phyloP scores from a whole-genome alignment of 2,329 filamentous ascomycete genomes.

The Botryotinia convoluta region DNA sequence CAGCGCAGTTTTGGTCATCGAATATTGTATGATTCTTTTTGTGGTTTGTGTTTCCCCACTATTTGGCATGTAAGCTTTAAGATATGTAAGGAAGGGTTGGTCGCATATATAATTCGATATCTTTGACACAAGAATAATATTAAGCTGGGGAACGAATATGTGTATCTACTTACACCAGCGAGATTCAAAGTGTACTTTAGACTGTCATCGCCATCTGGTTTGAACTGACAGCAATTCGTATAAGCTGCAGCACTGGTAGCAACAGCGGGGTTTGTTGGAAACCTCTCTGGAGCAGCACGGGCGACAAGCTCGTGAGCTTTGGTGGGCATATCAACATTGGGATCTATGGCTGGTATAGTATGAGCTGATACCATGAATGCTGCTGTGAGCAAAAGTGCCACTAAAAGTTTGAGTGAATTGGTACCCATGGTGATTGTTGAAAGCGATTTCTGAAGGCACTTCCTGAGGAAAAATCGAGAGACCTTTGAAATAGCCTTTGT shows the following conservation, averaged over 20 bases:
- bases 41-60: background rate
- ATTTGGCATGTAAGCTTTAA: background rate
- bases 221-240: background rate
- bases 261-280: background rate
- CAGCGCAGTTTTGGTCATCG: background rate
- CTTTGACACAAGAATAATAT: background rate
- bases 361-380: background rate
- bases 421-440: background rate
- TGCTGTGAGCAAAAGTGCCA: background rate
- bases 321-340: background rate
- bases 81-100: background rate
- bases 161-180: background rate
- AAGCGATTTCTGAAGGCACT: background rate
- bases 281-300: too few species aligned
- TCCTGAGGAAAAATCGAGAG: background rate
- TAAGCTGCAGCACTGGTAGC: background rate
- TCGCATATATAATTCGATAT: background rate
- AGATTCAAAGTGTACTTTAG: background rate
- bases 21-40: background rate
- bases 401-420: background rate
- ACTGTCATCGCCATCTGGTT: accelerated
- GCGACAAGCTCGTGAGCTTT: background rate
- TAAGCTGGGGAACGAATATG: background rate
- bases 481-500: background rate
- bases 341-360: background rate